A percentile compares a stretch with the other conserved stretches of the same genome.
Conservation (phyloP, 257 asterid genomes). For the Plectranthus barbatus region DNA sequence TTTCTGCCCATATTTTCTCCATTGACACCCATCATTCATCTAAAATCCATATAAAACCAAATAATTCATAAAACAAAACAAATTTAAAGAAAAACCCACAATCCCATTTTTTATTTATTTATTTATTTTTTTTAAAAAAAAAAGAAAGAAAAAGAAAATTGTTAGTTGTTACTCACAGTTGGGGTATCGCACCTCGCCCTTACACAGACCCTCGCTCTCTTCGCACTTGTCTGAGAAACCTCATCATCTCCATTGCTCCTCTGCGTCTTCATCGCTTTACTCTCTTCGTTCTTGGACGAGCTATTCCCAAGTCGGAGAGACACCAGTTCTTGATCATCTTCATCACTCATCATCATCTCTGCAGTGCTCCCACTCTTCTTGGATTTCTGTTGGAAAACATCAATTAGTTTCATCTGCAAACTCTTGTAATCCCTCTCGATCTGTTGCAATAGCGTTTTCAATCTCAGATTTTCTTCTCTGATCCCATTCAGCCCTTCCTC, state of each 20-base stretch:
- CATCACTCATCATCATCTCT: background rate
- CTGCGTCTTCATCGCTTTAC: slow-evolving; percentile 18
- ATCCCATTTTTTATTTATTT: no score
- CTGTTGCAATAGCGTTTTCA: slow-evolving; percentile 42
- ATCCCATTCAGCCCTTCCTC: slow-evolving; percentile 45
- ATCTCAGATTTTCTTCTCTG: slow-evolving; percentile 60
- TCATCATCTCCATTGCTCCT: slow-evolving; percentile 50
- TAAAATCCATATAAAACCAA: background rate
- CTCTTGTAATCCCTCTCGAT: slow-evolving; percentile 53
- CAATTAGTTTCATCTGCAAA: slow-evolving; percentile 37
- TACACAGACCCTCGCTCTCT: slow-evolving; percentile 84
- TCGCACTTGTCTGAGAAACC: slow-evolving; percentile 41
- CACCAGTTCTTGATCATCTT: slow-evolving; percentile 52
- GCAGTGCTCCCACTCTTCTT: slow-evolving; percentile 4
- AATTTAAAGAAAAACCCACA: no score
- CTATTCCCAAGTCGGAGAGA: slow-evolving; percentile 66
- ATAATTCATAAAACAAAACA: background rate
- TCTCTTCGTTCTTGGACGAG: slow-evolving; percentile 17
- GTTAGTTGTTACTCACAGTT: slow-evolving; percentile 65
- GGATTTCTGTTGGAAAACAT: slow-evolving; percentile 21
- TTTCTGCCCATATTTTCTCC: slow-evolving; percentile 97
- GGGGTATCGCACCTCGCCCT: slow-evolving; percentile 73
- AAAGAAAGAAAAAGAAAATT: background rate
- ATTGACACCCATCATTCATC: slow-evolving; percentile 95
- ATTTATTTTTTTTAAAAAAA: background rate